Evolutionary conservation across 2,329 filamentous ascomycete species (phyloP).

Genomic region (Lasiodiplodia sp.): DNA sequence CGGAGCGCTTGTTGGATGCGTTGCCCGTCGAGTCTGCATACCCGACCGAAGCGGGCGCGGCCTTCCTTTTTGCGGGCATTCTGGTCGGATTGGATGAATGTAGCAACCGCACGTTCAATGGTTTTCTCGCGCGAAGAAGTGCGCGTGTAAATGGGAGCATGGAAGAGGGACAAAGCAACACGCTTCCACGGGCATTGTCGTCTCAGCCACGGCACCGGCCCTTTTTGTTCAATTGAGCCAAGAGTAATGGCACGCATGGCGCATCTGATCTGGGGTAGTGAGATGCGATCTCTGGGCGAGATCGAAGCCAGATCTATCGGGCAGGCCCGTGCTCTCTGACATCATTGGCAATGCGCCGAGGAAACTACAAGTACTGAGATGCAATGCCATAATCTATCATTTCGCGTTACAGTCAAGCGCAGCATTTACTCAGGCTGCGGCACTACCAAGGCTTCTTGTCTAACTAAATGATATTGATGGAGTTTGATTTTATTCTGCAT

Average conservation of each 20-base stretch:
- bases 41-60: conserved; percentile 33
- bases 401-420: too few species aligned
- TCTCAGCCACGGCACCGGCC: neutral
- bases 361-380: too few species aligned
- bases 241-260: conserved; percentile 20
- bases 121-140: neutral
- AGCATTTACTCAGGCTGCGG: too few species aligned
- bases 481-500: too few species aligned
- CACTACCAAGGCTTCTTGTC: too few species aligned
- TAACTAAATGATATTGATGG: too few species aligned
- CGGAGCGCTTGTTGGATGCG: conserved; percentile 48
- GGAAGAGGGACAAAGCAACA: neutral
- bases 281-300: conserved; percentile 23
- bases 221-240: neutral
- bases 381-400: too few species aligned
- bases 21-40: conserved; percentile 46
- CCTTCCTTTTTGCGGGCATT: conserved; percentile 47
- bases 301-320: conserved; percentile 22
- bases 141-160: conserved; percentile 8
- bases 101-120: neutral
- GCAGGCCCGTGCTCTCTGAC: conserved; percentile 8
- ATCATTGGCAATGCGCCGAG: too few species aligned
- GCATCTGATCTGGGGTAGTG: conserved; percentile 20
- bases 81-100: neutral
- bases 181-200: neutral